Base-by-base conservation (phyloP, 164 flowering plant species). In the Vitis rupestris region DNA sequence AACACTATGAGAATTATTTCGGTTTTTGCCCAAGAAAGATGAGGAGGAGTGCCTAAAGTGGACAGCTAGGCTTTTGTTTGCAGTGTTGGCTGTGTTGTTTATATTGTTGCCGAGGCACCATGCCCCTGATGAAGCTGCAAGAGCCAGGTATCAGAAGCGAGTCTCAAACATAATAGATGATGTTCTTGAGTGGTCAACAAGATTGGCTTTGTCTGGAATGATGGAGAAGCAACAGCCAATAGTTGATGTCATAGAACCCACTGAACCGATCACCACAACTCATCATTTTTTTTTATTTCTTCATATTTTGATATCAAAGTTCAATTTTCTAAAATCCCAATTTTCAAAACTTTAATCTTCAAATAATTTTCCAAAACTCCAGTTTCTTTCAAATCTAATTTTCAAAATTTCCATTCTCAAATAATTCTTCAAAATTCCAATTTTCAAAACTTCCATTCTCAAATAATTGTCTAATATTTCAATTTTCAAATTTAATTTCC, bases 51-150 rank as follows among this genome's bases (percentile, higher is more conserved):
- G 84, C 51, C 97, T 98, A 53, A 95, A 90, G 76, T 95, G 97
- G 98, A 91, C 97, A n/a, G 78, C 90, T 13, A 82, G 99, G 71
- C 85, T 83, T 69, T 47, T 31, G 6, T 94, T 19, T 92, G 87
- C 96, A 9, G 19, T 83, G 4, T 81, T 87, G 19, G 82, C 93
- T 61, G 89, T 87, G 48, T 53, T 88, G 64, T 84, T 86, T 72
- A 82, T 95, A 69, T 66, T 90, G 61, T 67, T 95, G 47, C 77
- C 90, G 66, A 90, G 95, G 85, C 98, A 87, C 68, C 98, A 95
- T 83, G 97, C 98, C 30, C 99, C 99, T 58, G 96, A 95, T 81
- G 99, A 95, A 75, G 99, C 99, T 79, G 99, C 98, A 56, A 82
- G 99, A 77, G 97, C 99, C 71, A 93, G 99, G 99, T 95, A 9